These are phyloP conservation scores for Purpureocillium lavendulum DNA, from an alignment of 2,329 filamentous ascomycete genomes.

Conservation along the genomic window DNA sequence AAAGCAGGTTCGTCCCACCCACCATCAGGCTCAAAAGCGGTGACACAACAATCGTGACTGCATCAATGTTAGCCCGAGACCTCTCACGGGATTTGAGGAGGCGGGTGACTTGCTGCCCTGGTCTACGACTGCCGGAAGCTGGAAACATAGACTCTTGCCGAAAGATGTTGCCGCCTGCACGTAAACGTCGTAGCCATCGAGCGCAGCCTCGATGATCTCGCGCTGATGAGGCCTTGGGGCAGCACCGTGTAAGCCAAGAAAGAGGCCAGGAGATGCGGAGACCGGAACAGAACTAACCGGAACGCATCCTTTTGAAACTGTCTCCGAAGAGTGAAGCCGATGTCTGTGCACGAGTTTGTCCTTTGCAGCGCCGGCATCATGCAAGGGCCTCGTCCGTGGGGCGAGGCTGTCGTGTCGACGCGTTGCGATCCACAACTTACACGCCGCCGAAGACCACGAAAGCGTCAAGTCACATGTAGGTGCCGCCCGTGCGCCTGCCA, in stretches of 20 bases:
- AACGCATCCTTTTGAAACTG: constrained; percentile 70
- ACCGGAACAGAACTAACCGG: constrained; percentile 37
- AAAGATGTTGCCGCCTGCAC: constrained; percentile 87
- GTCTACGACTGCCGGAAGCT: constrained; percentile 81
- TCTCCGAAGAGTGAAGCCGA: constrained; percentile 65
- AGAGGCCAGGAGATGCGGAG: background rate
- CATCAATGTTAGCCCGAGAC: background rate
- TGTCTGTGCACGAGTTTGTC: constrained; percentile 47
- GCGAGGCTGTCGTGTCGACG: background rate
- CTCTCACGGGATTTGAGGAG: constrained; percentile 4
- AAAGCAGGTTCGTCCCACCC: constrained; percentile 7
- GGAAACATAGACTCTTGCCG: constrained; percentile 89
- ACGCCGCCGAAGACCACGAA: too few species aligned
- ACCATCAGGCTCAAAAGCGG: constrained; percentile 87
- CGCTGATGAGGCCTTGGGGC: constrained; percentile 64
- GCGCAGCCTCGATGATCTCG: constrained; percentile 75
- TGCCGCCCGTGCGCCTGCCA: too few species aligned
- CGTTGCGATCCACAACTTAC: too few species aligned
- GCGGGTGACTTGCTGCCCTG: constrained; percentile 60
- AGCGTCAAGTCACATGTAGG: too few species aligned
- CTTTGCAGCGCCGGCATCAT: constrained; percentile 34
- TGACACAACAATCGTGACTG: constrained; percentile 84
- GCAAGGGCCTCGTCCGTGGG: constrained; percentile 1
- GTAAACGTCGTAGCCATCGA: constrained; percentile 84
- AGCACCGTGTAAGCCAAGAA: background rate